A percentile compares a stretch with the other conserved stretches of the same genome.
phyloP scores from a whole-genome alignment of 2,329 filamentous ascomycete genomes.

The Neophaeococcomyces mojaviensis region DNA sequence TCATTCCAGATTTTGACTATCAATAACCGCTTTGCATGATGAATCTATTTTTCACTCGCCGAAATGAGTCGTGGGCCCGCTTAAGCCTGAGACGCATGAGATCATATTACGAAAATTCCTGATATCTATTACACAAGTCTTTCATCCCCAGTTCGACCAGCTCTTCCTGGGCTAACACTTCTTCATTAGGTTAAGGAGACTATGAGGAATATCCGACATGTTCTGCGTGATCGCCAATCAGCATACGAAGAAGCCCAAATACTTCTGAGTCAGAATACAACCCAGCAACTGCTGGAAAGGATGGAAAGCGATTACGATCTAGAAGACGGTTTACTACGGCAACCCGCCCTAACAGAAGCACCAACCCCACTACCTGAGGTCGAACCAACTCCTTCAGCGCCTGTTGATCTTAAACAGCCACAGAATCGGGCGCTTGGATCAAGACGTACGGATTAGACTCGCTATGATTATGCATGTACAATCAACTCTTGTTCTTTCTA shows the following conservation, averaged over 20 bases:
- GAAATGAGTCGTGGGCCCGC: conserved; percentile 26
- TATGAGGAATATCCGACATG: conserved; percentile 8
- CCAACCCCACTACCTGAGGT: too few species aligned
- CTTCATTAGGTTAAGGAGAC: conserved; percentile 9
- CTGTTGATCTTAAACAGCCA: too few species aligned
- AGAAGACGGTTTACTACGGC: too few species aligned
- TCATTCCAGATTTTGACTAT: conserved; percentile 16
- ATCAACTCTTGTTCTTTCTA: too few species aligned
- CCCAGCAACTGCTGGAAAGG: conserved; percentile 2
- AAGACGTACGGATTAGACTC: neutral
- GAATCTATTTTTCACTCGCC: conserved; percentile 27
- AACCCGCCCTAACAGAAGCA: too few species aligned
- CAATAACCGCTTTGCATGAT: conserved; percentile 15
- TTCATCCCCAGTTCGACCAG: neutral
- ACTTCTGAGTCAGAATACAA: conserved; percentile 8
- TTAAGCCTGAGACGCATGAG: conserved; percentile 20
- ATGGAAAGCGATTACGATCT: neutral
- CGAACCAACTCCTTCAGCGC: too few species aligned
- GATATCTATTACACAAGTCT: conserved; percentile 1
- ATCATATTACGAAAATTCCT: conserved; percentile 21
- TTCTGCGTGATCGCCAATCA: conserved; percentile 11
- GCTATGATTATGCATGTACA: too few species aligned
- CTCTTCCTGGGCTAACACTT: neutral
- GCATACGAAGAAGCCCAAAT: conserved; percentile 15
- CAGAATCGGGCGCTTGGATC: neutral